Evolutionary conservation across 805 yeast genomes (phyloP).

Genomic region (Zygoascus flipseniorum): DNA sequence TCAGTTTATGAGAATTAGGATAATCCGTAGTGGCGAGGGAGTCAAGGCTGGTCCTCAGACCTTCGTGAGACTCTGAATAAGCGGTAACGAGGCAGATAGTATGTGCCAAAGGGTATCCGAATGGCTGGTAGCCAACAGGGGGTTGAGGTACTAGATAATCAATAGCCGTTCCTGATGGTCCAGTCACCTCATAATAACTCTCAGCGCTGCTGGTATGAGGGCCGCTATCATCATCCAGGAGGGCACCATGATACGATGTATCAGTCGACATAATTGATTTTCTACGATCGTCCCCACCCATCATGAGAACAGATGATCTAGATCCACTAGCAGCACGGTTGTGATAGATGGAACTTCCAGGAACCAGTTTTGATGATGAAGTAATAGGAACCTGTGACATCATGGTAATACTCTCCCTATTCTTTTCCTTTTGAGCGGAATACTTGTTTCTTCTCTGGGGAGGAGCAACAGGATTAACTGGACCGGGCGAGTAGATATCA

Average conservation of each 20-base stretch:
- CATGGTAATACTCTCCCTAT: conserved; percentile 25
- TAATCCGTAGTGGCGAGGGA: conserved; percentile 92
- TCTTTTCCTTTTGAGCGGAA: conserved; percentile 3
- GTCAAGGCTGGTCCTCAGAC: conserved; percentile 80
- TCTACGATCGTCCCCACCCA: conserved; percentile 3
- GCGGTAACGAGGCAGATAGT: conserved; percentile 78
- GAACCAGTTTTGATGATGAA: conserved; percentile 24
- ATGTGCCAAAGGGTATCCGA: conserved; percentile 69
- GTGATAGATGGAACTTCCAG: conserved; percentile 25
- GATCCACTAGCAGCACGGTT: conserved; percentile 15
- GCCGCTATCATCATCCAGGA: conserved; percentile 3
- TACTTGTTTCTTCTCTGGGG: conserved; percentile 6
- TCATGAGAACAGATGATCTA: conserved; percentile 16
- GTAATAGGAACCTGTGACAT: conserved; percentile 24
- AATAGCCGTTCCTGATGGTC: conserved; percentile 5
- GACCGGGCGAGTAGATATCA: conserved; percentile 35
- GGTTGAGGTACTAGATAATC: conserved; percentile 80
- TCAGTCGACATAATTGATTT: conserved; percentile 15
- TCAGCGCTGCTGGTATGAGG: background rate
- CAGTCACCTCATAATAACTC: background rate
- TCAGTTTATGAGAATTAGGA: conserved; percentile 88
- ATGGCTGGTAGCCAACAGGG: conserved; percentile 81
- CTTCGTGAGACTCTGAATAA: conserved; percentile 86
- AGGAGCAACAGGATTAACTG: conserved; percentile 27
- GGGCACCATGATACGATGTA: conserved; percentile 22